A percentile compares a stretch with the other conserved stretches of the same genome.
These are phyloP conservation scores for Metschnikowia amazonensis DNA, from an alignment of 805 yeast genomes.

Conservation along the genomic window DNA sequence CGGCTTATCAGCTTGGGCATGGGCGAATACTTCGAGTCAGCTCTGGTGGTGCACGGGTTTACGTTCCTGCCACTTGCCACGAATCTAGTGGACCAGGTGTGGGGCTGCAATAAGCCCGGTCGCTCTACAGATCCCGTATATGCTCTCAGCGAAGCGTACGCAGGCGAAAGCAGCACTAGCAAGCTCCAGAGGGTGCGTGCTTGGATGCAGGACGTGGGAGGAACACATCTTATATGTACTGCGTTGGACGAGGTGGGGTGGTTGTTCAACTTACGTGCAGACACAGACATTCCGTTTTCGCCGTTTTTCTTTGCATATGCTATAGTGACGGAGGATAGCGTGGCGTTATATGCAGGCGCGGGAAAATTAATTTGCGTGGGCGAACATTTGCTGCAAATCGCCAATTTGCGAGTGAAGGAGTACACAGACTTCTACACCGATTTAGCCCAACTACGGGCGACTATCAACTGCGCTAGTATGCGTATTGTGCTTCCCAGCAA, in stretches of 20 bases:
- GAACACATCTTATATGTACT: conserved; percentile 49
- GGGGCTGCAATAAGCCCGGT: conserved; percentile 35
- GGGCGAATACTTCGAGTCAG: conserved; percentile 39
- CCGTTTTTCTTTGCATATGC: conserved; percentile 82
- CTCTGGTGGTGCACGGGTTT: conserved; percentile 21
- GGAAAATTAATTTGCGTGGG: conserved; percentile 36
- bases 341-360: conserved; percentile 53
- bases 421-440: conserved; percentile 61
- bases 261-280: conserved; percentile 80
- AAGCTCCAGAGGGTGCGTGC: conserved; percentile 31
- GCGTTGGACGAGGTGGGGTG: conserved; percentile 89
- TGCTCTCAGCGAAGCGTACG: conserved; percentile 25
- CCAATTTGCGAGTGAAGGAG: conserved; percentile 38
- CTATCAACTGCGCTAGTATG: conserved; percentile 15
- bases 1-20: conserved; percentile 53
- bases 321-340: conserved; percentile 30
- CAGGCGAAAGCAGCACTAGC: conserved; percentile 32
- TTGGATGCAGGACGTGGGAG: conserved; percentile 25
- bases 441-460: conserved; percentile 30
- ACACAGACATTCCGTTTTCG: conserved; percentile 69
- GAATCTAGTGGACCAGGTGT: conserved; percentile 38
- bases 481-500: conserved; percentile 32
- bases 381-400: conserved; percentile 25
- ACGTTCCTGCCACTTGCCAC: conserved; percentile 28
- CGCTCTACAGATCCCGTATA: conserved; percentile 35